Base-by-base conservation (phyloP, 2,329 filamentous ascomycete genomes). In the Alternaria sp. region DNA sequence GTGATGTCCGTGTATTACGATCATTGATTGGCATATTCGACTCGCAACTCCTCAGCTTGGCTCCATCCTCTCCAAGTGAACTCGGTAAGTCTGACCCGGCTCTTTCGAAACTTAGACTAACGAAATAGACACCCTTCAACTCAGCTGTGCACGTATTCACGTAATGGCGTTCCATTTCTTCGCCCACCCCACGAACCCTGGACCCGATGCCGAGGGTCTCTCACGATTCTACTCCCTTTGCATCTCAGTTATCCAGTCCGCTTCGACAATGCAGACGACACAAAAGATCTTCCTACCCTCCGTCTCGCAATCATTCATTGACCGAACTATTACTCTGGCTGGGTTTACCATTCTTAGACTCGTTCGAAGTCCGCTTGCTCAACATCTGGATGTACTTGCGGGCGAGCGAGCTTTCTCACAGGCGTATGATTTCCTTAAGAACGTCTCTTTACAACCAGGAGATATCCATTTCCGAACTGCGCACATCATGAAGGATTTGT, bases 151-250 rank as follows among this genome's bases (percentile, higher is more conserved):
- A 15, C 76, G 77, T 26, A 72, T 79, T 11, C 77, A 79, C 47
- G 69, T 79, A 9, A 67, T 78, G 55, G 70, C 76, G 12, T 79
- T 78, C 63, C 76, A 79, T 50, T 79, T 79, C 68, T 79, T 78
- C 55, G 76, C 76, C 1, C 67, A 76, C 43, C 72, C 75, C 3
- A 67, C 72, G 9, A 68, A 69, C 37, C 69, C 74, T 12, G 64
- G 63, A 14, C 73, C 70, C 10, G 75, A 78, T 58, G 57, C 63
- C 5, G 77, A 79, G 33, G 65, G 71, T 15, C 62, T 79, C 1
- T 67, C 63, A 46, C 71, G 76, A 5, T 70, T 79, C 8, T 79
- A 74, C 58, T 74, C 73, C 8, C 70, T 78, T 6, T 79, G 76
- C 49, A 66, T 78, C n/a, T 74, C 71, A 9, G 74, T 74, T 0